Conservation (phyloP, 1,139 yeast species). For the Candida freyschussii region DNA sequence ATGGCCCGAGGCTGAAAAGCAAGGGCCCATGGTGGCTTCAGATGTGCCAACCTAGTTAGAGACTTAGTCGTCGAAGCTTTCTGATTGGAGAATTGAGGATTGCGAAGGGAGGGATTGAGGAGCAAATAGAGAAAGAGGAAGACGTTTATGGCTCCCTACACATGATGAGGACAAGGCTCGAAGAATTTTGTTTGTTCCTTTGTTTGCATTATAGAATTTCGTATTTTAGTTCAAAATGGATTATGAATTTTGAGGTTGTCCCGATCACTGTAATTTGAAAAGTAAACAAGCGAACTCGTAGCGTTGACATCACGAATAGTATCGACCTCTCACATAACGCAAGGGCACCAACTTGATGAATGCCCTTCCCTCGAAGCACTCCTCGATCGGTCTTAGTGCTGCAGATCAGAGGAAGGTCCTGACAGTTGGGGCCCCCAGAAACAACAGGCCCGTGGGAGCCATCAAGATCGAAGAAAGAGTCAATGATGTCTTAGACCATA, state of each 20-base stretch:
- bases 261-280: slow-evolving; percentile 1
- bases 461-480: slow-evolving; percentile 35
- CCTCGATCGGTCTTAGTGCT: slow-evolving; percentile 37
- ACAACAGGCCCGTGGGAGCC: slow-evolving; percentile 29
- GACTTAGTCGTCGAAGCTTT: slow-evolving; percentile 98
- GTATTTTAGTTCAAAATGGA: not conserved
- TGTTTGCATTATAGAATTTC: not conserved
- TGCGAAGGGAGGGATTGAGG: slow-evolving; percentile 96
- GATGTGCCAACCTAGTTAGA: slow-evolving; percentile 97
- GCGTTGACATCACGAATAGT: not conserved
- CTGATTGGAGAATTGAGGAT: slow-evolving; percentile 98
- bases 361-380: slow-evolving; percentile 42
- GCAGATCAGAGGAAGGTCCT: slow-evolving; percentile 31
- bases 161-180: slow-evolving; percentile 19
- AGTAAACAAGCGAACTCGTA: not conserved
- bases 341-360: slow-evolving; percentile 7
- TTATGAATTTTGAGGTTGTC: not conserved
- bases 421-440: slow-evolving; percentile 34
- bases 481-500: slow-evolving; percentile 27
- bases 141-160: no score
- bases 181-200: not conserved
- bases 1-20: no score
- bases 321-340: not conserved
- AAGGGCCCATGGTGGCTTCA: slow-evolving; percentile 98
- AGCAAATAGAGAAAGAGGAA: slow-evolving; percentile 79